Conservation (phyloP, 352 stramenopile species). For the Phytophthora kernoviae region DNA sequence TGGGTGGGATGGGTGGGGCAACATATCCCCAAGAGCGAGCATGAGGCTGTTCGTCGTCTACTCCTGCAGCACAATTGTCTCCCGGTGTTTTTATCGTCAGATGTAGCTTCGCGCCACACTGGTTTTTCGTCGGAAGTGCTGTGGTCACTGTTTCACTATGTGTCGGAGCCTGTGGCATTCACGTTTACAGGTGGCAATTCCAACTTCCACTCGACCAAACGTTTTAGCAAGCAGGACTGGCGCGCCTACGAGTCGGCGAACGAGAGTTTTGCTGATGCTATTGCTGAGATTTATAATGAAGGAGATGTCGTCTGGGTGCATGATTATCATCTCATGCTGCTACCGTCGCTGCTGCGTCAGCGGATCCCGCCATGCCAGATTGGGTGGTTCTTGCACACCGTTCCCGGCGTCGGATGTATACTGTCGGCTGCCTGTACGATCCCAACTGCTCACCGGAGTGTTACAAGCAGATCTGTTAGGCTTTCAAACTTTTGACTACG, state of each 20-base stretch:
- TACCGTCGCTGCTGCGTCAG: slow-evolving; percentile 84
- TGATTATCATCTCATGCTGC: slow-evolving; percentile 91
- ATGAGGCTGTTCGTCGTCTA: slow-evolving; percentile 71
- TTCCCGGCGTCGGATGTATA: slow-evolving; percentile 90
- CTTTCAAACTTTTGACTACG: slow-evolving; percentile 92
- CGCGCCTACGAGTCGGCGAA: slow-evolving; percentile 89
- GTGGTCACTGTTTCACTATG: slow-evolving; percentile 93
- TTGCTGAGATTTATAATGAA: slow-evolving; percentile 88
- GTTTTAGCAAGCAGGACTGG: slow-evolving; percentile 91
- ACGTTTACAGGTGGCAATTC: slow-evolving; percentile 41
- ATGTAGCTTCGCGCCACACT: slow-evolving; percentile 87
- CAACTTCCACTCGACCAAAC: slow-evolving; percentile 62
- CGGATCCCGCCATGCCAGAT: slow-evolving; percentile 76
- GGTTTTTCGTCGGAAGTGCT: slow-evolving; percentile 91
- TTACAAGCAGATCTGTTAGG: slow-evolving; percentile 83
- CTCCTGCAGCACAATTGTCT: slow-evolving; percentile 88
- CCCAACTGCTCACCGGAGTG: slow-evolving; percentile 77
- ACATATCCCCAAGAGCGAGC: slow-evolving; percentile 83
- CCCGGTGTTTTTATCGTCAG: slow-evolving; percentile 84
- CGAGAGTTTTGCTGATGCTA: slow-evolving; percentile 83
- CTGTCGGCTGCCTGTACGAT: slow-evolving; percentile 77
- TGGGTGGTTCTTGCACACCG: slow-evolving; percentile 90
- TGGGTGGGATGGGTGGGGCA: slow-evolving; percentile 92
- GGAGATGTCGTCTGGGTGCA: slow-evolving; percentile 90
- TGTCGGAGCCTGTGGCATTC: slow-evolving; percentile 72